Evolutionary conservation across 1,284 basidiomycete species (phyloP), one percentile per base, ranked within the genome.

Genomic region (Apiotrichum domesticum): DNA sequence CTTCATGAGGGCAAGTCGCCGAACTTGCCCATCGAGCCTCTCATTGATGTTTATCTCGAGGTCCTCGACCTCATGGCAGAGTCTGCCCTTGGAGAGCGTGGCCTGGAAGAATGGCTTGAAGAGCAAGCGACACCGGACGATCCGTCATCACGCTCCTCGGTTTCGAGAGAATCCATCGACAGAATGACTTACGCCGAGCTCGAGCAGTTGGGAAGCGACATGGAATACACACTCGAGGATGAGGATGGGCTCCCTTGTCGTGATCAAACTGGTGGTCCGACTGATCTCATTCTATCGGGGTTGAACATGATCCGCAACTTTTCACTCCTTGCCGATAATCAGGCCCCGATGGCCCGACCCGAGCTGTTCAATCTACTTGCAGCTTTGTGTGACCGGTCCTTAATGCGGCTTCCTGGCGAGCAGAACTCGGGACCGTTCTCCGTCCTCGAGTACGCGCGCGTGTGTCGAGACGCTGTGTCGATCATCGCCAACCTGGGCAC

Each of bases 291-390:
- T 44, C 80, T 92, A 35, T 79, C 85, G 1, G 80, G 88, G 44
- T 73, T 87, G 48, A 92, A 89, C 69, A 85, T 98, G 64, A 78
- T 98, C 51, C 87, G 91, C 50, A 97, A 96, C 76, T 81, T 96
- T 61, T 85, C 90, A 6, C 79, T 84, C 54, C 79, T 87, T 60
- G 78, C 79, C 4, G 87, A 93, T 57, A 97, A 96, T 68, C 77
- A 81, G 56, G 77, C 78, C 35, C 85, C 83, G 67, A 80, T 96
- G 71, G 83, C 85, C 3, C 80, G 79, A 32, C 80, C 82, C 5
- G 80, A 85, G 47, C 73, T 89, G 13, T 74, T 93, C 44, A 81
- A 84, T 61, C 70, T 88, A 46, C 69, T 94, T 40, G 79, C 90
- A 33, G 84, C 86, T 6, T 63, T 91, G n/a, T 85, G 73, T 11